Evolutionary conservation across 495 filamentous ascomycete species (phyloP).

Genomic region (Hypoxylon crocopeplum): DNA sequence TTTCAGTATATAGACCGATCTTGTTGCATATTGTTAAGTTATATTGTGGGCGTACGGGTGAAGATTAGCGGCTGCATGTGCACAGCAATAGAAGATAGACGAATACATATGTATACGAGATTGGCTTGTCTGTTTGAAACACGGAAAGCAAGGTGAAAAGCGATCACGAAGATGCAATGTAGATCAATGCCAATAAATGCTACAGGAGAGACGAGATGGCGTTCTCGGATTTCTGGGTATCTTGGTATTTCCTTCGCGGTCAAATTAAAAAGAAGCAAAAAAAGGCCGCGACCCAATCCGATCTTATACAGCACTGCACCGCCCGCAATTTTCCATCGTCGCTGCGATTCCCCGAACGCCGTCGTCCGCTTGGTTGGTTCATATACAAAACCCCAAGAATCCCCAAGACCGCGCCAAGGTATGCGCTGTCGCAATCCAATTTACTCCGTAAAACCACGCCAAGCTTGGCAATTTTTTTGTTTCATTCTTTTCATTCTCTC

Average conservation of each 20-base stretch:
- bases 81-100: neutral
- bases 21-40: too few species aligned
- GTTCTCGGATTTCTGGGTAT: conserved; percentile 31
- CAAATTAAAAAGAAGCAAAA: conserved; percentile 12
- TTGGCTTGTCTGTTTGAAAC: neutral
- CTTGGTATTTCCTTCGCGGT: conserved; percentile 16
- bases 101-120: neutral
- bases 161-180: conserved; percentile 8
- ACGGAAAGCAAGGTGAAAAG: conserved; percentile 1
- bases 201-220: conserved; percentile 26
- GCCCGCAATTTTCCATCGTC: conserved; percentile 3
- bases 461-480: conserved; percentile 13
- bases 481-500: neutral
- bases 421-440: conserved; percentile 18
- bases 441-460: conserved; percentile 7
- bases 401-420: conserved; percentile 29
- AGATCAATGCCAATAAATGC: conserved; percentile 18
- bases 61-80: neutral
- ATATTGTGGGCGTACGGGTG: too few species aligned
- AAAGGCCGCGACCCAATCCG: conserved; percentile 7
- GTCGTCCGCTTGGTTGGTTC: conserved; percentile 11
- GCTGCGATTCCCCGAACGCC: conserved; percentile 12
- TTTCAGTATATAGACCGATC: neutral
- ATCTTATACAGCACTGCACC: conserved; percentile 9
- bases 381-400: conserved; percentile 7